These are phyloP conservation scores for Amniculicola lignicola DNA, from an alignment of 495 filamentous ascomycete genomes.

Conservation along the genomic window DNA sequence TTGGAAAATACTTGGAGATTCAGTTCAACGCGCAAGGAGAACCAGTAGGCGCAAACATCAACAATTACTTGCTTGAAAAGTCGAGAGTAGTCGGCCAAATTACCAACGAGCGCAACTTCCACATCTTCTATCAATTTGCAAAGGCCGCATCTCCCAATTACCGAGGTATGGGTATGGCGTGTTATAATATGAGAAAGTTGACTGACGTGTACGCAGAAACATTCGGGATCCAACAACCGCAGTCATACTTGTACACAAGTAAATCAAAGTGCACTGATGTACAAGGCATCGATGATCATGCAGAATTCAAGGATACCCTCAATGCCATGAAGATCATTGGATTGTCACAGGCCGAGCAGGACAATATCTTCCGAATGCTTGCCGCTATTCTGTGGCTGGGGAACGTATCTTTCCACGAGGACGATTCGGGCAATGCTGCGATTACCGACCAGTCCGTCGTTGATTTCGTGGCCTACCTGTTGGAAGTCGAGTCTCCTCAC, in stretches of 20 bases:
- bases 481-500: conserved; percentile 78
- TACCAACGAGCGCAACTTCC: conserved; percentile 92
- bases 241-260: conserved; percentile 94
- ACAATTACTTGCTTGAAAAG: conserved; percentile 97
- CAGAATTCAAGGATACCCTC: conserved; percentile 88
- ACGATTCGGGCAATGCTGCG: conserved; percentile 80
- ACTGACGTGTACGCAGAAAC: conserved; percentile 47
- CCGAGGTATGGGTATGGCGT: conserved; percentile 49
- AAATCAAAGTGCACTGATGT: conserved; percentile 92
- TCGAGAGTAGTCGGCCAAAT: conserved; percentile 95
- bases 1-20: conserved; percentile 97
- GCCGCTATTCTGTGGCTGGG: conserved; percentile 92
- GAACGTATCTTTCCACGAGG: conserved; percentile 84
- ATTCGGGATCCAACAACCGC: conserved; percentile 86
- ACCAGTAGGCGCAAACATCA: conserved; percentile 94
- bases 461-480: conserved; percentile 88
- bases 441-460: conserved; percentile 86
- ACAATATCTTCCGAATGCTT: conserved; percentile 95
- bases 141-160: conserved; percentile 88
- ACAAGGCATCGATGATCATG: conserved; percentile 82
- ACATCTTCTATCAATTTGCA: conserved; percentile 99
- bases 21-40: conserved; percentile 94
- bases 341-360: conserved; percentile 82
- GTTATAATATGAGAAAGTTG: neutral
- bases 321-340: conserved; percentile 95